Evolutionary conservation across 768 basidiomycete genomes (phyloP).

Genomic region (Xerocomellus chrysenteron): DNA sequence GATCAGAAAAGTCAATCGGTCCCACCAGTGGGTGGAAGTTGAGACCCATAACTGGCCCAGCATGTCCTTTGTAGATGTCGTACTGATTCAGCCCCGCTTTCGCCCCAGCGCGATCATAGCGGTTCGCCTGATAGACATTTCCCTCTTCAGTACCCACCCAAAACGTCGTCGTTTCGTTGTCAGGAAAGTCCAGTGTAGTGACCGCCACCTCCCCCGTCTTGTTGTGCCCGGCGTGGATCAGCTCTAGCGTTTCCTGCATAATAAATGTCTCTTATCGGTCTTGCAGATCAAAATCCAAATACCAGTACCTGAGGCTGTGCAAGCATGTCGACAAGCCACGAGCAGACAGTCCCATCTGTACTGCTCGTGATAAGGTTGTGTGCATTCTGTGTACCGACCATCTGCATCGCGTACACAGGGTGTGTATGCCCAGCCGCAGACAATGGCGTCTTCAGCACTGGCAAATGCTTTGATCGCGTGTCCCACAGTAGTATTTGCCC

Average conservation of each 20-base stretch:
- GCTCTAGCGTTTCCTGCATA: conserved; percentile 85
- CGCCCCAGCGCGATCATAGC: conserved; percentile 94
- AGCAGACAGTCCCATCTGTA: conserved; percentile 95
- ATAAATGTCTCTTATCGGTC: neutral
- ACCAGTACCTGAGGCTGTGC: conserved; percentile 86
- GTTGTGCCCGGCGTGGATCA: conserved; percentile 86
- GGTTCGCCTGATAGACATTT: conserved; percentile 92
- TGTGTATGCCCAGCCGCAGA: conserved; percentile 97
- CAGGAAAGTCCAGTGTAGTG: conserved; percentile 90
- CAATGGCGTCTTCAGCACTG: conserved; percentile 93
- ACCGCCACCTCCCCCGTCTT: conserved; percentile 97
- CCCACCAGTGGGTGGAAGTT: conserved; percentile 93
- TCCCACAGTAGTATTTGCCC: conserved; percentile 99
- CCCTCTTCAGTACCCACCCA: conserved; percentile 99
- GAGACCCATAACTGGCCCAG: conserved; percentile 91
- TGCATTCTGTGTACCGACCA: conserved; percentile 98
- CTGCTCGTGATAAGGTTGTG: conserved; percentile 96
- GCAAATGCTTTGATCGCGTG: conserved; percentile 93
- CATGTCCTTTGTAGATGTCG: conserved; percentile 91
- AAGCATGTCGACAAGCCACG: conserved; percentile 98
- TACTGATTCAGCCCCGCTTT: conserved; percentile 94
- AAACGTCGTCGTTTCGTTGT: conserved; percentile 95
- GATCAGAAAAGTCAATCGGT: conserved; percentile 90
- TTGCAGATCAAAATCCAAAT: neutral
- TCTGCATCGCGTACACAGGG: conserved; percentile 97